Base-by-base conservation (phyloP, 805 yeast species). In the Cyberlindnera maritima region DNA sequence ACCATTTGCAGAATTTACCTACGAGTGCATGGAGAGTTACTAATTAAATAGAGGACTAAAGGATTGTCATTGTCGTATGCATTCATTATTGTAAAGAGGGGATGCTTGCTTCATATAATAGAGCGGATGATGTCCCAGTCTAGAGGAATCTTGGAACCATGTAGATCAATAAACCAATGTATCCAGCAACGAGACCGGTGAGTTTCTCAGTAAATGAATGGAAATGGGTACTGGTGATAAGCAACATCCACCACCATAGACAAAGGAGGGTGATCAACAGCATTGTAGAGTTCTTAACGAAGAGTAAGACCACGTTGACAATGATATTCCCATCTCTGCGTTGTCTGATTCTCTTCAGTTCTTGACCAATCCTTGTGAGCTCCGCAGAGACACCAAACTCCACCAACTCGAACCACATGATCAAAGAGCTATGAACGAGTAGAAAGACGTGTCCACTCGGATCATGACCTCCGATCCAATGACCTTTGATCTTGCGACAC, bases 361-460 rank as follows among this genome's bases (percentile, higher is more conserved):
- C 21, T 23, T 28, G 19, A 32, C 42, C 36, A 23, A 57, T 29
- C 15, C 31, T 34, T 19, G 40, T 41, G 63, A 71, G 65, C 18
- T 55, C 65, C 65, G 55, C n/a, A 34, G 52, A 68, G 66, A 72
- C 57, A 36, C 44, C 62, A 56, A 64, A 39, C 50, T 78, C 81
- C 19, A 72, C 49, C 8, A 79, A 61, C 61, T 91, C 97, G 46
- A 80, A 80, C 59, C 86, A 70, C 53, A 92, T 59, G 47, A 85
- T 77, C 46, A 84, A 61, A 26, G 84, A 76, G 9, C 88, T 74
- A 48, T 84, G 85, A 5, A 84, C 75, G 38, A 92, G 68, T 36
- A 94, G 63, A 57, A 91, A 94, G 1, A 88, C 84, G 62, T 94
- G 99, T 0, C 99, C 99, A 50, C 92, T 84, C 5, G 98, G 96